A percentile compares a stretch with the other conserved stretches of the same genome.
These are phyloP conservation scores for Xylaria polymorpha DNA, from an alignment of 2,329 filamentous ascomycete species.

Conservation along the genomic window DNA sequence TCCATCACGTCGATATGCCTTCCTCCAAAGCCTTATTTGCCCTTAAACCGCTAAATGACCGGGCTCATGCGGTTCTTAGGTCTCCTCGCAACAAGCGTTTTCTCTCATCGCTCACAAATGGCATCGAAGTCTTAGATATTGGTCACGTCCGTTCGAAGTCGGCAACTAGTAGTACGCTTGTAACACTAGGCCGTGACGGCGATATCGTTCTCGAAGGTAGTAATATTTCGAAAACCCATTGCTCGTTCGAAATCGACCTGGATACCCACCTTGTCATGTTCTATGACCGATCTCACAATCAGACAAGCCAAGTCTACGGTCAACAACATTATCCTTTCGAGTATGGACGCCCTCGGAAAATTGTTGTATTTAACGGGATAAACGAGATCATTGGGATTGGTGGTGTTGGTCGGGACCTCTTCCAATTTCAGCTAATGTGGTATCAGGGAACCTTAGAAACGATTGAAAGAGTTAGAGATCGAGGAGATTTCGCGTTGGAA, in stretches of 20 bases:
- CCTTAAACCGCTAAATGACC: not conserved
- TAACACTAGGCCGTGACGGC: not conserved
- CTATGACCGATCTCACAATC: not conserved
- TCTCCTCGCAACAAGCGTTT: not conserved
- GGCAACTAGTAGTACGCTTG: not conserved
- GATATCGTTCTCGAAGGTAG: not conserved
- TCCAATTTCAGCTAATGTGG: not conserved
- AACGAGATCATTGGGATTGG: constrained; percentile 8
- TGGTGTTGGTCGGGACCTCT: not conserved
- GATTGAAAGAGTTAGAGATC: not conserved
- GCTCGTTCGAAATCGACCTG: constrained; percentile 10
- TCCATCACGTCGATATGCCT: not conserved
- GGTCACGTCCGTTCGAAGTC: not conserved
- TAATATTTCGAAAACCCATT: constrained; percentile 7
- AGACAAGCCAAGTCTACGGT: constrained; percentile 3
- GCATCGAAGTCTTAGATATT: not conserved
- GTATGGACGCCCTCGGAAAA: constrained; percentile 6
- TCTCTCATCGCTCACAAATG: accelerated
- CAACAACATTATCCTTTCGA: not conserved
- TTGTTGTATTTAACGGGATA: accelerated
- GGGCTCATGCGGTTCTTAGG: not conserved
- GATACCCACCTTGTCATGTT: constrained; percentile 3
- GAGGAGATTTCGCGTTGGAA: not conserved
- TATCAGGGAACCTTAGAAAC: accelerated
- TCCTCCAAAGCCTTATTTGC: not conserved